These are phyloP conservation scores for Naegleria lovaniensis DNA, from an alignment of 208 protist genomes.

Conservation along the genomic window DNA sequence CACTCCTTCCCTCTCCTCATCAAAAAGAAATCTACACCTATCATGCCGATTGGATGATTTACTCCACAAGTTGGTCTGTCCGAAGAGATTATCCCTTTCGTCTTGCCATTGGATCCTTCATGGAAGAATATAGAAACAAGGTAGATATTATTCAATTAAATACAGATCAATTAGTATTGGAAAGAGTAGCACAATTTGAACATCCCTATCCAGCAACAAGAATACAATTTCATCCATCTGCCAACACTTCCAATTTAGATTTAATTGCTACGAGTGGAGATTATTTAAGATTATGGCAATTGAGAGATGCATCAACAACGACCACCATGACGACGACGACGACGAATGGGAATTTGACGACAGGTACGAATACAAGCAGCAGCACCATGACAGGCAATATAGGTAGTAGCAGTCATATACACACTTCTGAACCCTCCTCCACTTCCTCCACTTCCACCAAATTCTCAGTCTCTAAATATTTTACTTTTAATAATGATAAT, in stretches of 20 bases:
- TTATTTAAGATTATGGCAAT: constrained; percentile 94
- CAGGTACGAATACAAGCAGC: neutral
- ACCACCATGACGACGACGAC: neutral
- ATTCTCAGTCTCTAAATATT: no score
- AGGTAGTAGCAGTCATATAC: neutral
- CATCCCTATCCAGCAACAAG: constrained; percentile 94
- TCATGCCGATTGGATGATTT: constrained; percentile 85
- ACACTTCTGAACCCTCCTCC: neutral
- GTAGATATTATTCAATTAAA: constrained; percentile 76
- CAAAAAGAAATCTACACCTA: constrained; percentile 66
- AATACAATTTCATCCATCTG: constrained; percentile 86
- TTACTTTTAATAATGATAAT: constrained; percentile 54
- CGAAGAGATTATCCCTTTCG: constrained; percentile 60
- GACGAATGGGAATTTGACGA: neutral
- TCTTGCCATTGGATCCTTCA: constrained; percentile 88
- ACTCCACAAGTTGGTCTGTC: constrained; percentile 80
- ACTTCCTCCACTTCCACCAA: neutral
- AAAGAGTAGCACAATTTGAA: constrained; percentile 65
- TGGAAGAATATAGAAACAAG: constrained; percentile 93
- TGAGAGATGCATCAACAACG: constrained; percentile 42
- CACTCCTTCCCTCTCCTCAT: no score
- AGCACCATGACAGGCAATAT: constrained; percentile 16
- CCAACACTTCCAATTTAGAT: constrained; percentile 56
- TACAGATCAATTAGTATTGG: constrained; percentile 51
- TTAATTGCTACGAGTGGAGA: constrained; percentile 94